A percentile compares a stretch with the other conserved stretches of the same genome.
Conservation (phyloP, 495 filamentous ascomycete species). For the Stereocaulon alpinum region DNA sequence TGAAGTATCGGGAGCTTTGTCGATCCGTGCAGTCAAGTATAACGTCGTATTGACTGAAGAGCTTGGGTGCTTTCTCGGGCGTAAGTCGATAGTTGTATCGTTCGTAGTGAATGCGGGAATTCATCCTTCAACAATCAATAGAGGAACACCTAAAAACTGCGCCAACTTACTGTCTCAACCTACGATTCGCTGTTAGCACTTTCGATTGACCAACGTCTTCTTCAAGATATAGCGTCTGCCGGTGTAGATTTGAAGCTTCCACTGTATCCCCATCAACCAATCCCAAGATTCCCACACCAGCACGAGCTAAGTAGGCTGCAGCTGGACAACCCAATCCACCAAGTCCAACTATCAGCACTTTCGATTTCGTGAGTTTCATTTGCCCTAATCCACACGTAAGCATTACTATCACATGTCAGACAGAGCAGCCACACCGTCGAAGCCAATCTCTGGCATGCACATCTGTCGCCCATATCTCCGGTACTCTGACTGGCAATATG, state of each 20-base stretch:
- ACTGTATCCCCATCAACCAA: slow-evolving; percentile 82
- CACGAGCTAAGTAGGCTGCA: slow-evolving; percentile 77
- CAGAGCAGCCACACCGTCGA: slow-evolving; percentile 45
- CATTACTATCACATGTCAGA: slow-evolving; percentile 5
- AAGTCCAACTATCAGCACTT: slow-evolving; percentile 77
- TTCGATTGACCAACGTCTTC: slow-evolving; percentile 65
- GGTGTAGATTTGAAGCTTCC: slow-evolving; percentile 84
- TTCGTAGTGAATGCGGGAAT: slow-evolving; percentile 55
- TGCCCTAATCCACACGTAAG: slow-evolving; percentile 47
- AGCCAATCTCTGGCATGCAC: slow-evolving; percentile 75
- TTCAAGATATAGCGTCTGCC: slow-evolving; percentile 73
- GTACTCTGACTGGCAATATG: slow-evolving; percentile 48
- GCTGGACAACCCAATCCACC: slow-evolving; percentile 90
- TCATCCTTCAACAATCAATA: slow-evolving; percentile 39
- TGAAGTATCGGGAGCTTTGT: slow-evolving; percentile 80
- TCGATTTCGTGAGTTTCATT: slow-evolving; percentile 57
- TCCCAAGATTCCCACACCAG: slow-evolving; percentile 75
- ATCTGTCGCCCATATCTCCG: slow-evolving; percentile 84
- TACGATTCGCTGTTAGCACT: slow-evolving; percentile 65
- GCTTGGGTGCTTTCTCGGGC: slow-evolving; percentile 50
- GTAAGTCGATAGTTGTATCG: slow-evolving; percentile 51
- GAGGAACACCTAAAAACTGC: too few relatives aligned
- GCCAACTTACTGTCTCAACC: slow-evolving; percentile 47
- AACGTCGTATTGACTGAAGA: slow-evolving; percentile 62
- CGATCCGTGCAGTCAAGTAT: slow-evolving; percentile 93